A percentile compares a stretch with the other conserved stretches of the same genome.
These are phyloP conservation scores for Mentha longifolia DNA, from an alignment of 257 asterid genomes.

Conservation along the genomic window DNA sequence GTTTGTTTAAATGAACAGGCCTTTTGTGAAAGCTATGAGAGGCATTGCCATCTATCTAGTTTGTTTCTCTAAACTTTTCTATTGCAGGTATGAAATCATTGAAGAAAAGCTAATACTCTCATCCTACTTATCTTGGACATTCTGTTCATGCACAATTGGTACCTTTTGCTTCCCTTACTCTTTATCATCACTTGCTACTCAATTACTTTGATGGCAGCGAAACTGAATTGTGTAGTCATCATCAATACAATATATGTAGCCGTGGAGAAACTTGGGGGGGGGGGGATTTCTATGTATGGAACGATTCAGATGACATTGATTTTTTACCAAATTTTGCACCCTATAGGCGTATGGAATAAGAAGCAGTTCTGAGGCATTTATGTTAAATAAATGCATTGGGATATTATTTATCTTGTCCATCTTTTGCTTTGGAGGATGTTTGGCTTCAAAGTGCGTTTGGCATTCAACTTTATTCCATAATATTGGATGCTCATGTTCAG, in stretches of 20 bases:
- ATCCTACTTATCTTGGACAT: constrained; percentile 88
- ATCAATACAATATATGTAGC: not conserved
- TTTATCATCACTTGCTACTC: constrained; percentile 12
- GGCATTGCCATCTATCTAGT: constrained; percentile 31
- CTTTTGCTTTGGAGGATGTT: constrained; percentile 15
- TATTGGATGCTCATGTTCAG: not conserved
- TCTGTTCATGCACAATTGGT: constrained; percentile 94
- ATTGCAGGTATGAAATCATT: constrained; percentile 78
- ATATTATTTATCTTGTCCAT: not conserved
- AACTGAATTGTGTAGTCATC: constrained; percentile 4
- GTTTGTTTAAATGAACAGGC: constrained; percentile 44
- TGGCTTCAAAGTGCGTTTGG: not conserved
- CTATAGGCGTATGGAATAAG: not conserved
- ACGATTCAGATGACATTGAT: not conserved
- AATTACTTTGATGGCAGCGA: constrained; percentile 10
- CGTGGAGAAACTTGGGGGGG: not conserved
- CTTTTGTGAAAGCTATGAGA: constrained; percentile 19
- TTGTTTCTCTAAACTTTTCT: constrained; percentile 19
- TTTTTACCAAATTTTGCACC: not conserved
- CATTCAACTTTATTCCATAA: not conserved
- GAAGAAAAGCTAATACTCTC: constrained; percentile 88
- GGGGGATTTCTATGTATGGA: not conserved
- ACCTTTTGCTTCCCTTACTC: constrained; percentile 25
- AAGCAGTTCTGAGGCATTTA: not conserved
- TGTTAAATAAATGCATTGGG: not conserved